These are phyloP conservation scores for Moesziomyces parantarcticus DNA, from an alignment of 1,284 basidiomycete species.

Conservation along the genomic window DNA sequence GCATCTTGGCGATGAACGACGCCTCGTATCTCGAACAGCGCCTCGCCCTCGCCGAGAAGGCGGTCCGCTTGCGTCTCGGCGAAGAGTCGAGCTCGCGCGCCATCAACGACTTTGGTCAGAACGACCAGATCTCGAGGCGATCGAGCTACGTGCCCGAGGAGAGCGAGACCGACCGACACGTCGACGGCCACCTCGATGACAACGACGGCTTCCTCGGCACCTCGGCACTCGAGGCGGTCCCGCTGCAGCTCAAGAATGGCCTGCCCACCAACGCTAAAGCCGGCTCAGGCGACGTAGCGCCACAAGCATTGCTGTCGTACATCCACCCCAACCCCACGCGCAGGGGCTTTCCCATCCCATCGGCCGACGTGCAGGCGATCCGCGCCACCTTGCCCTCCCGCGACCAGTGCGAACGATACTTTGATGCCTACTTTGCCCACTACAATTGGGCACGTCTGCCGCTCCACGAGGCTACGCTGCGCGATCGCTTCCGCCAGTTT, in stretches of 20 bases:
- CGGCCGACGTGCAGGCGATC: slow-evolving; percentile 42
- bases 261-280: slow-evolving; percentile 15
- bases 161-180: slow-evolving; percentile 32
- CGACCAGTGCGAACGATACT: slow-evolving; percentile 46
- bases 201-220: slow-evolving; percentile 50
- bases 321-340: slow-evolving; percentile 47
- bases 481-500: slow-evolving; percentile 40
- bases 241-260: slow-evolving; percentile 38
- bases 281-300: slow-evolving; percentile 22
- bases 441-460: slow-evolving; percentile 51
- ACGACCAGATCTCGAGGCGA: slow-evolving; percentile 16
- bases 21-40: slow-evolving; percentile 41
- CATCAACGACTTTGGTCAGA: slow-evolving; percentile 4
- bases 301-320: slow-evolving; percentile 33
- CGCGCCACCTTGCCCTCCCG: slow-evolving; percentile 35
- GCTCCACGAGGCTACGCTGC: slow-evolving; percentile 27
- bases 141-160: slow-evolving; percentile 40
- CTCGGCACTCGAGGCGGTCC: slow-evolving; percentile 42
- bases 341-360: slow-evolving; percentile 45
- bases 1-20: slow-evolving; percentile 41
- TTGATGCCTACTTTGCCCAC: slow-evolving; percentile 48
- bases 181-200: slow-evolving; percentile 43
- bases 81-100: slow-evolving; percentile 14
- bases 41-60: slow-evolving; percentile 43
- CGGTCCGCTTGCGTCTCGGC: slow-evolving; percentile 24